A percentile compares a stretch with the other conserved stretches of the same genome.
Conservation (phyloP, 257 asterid genomes). For the Nicotiana benthamiana region DNA sequence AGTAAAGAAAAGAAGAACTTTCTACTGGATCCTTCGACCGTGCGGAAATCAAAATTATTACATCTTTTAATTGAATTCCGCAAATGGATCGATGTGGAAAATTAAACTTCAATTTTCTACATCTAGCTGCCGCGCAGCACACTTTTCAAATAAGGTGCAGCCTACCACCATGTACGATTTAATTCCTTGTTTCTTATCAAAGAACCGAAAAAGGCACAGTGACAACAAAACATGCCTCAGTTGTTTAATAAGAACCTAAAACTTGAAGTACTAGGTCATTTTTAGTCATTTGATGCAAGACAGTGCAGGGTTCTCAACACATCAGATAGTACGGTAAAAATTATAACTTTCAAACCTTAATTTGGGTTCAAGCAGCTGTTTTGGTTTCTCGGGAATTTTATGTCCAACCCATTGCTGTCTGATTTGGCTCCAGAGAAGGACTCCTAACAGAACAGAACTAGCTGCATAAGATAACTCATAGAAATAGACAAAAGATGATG, state of each 20-base stretch:
- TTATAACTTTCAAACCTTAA: conserved; percentile 39
- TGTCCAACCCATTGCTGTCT: conserved; percentile 66
- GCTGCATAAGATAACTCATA: conserved; percentile 7
- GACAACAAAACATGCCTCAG: neutral
- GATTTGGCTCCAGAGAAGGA: conserved; percentile 63
- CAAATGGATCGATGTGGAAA: too few relatives aligned
- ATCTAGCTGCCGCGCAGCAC: neutral
- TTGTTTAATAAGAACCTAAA: neutral
- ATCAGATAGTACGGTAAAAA: neutral
- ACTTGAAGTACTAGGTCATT: neutral
- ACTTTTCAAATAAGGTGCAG: neutral
- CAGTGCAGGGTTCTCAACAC: neutral
- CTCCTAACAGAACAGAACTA: conserved; percentile 37
- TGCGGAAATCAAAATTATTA: too few relatives aligned
- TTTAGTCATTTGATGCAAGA: neutral
- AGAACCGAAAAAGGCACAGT: neutral
- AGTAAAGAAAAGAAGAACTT: too few relatives aligned
- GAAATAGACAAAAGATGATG: neutral
- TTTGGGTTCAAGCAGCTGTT: conserved; percentile 48
- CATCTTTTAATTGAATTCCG: too few relatives aligned
- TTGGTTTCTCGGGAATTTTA: conserved; percentile 30
- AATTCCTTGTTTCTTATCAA: neutral
- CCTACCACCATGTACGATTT: neutral
- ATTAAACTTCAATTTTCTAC: neutral
- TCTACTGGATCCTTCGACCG: too few relatives aligned